These are phyloP conservation scores for Phytophthora podocarpi DNA, from an alignment of 352 stramenopile species.

Conservation along the genomic window DNA sequence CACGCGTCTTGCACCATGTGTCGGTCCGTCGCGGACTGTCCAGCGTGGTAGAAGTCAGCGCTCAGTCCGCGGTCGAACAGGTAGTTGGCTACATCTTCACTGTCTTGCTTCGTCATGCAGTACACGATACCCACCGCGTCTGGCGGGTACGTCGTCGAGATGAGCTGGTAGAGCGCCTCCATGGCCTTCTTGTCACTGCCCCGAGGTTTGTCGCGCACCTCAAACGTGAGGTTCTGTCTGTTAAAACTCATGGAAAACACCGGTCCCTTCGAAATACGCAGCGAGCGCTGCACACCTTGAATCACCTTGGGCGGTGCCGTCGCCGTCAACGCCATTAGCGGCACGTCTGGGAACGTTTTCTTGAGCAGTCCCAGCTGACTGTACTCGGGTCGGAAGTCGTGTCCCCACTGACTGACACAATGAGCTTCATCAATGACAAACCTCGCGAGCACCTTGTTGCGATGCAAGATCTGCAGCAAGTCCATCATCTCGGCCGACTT, in stretches of 20 bases:
- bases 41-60: conserved; percentile 94
- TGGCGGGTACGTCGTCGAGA: conserved; percentile 50
- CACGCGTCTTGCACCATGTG: conserved; percentile 83
- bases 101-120: conserved; percentile 94
- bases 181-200: conserved; percentile 52
- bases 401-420: conserved; percentile 90
- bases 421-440: conserved; percentile 96
- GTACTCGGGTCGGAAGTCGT: conserved; percentile 93
- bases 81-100: conserved; percentile 91
- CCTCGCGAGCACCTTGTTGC: conserved; percentile 80
- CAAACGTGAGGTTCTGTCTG: conserved; percentile 93
- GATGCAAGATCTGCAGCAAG: conserved; percentile 44
- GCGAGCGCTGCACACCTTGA: conserved; percentile 71
- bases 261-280: conserved; percentile 70
- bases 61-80: conserved; percentile 87
- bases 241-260: conserved; percentile 95
- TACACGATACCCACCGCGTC: conserved; percentile 93
- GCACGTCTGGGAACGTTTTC: conserved; percentile 88
- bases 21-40: conserved; percentile 73
- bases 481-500: conserved; percentile 79
- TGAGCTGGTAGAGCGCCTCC: conserved; percentile 55
- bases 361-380: conserved; percentile 92
- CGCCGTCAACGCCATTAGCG: conserved; percentile 93
- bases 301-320: conserved; percentile 90
- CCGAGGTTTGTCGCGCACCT: conserved; percentile 76